Evolutionary conservation across 345 rosid genomes (phyloP).

Genomic region (Linum tenue): DNA sequence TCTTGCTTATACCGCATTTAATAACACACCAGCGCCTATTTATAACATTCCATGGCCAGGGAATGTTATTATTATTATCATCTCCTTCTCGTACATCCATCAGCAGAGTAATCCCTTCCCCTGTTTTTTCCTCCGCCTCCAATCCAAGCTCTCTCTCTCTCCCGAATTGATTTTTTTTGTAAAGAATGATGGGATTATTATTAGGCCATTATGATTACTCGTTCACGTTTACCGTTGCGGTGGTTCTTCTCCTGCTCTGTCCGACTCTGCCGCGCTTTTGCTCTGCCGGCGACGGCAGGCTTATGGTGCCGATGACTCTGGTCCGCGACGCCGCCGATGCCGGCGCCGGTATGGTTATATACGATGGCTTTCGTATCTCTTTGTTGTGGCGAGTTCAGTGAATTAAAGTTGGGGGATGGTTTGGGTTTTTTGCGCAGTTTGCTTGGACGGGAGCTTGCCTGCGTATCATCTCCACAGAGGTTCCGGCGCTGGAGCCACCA

Average conservation of each 20-base stretch:
- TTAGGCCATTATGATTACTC: background rate
- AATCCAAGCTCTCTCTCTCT: background rate
- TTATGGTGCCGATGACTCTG: slow-evolving; percentile 63
- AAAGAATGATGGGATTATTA: background rate
- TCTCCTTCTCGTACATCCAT: no score
- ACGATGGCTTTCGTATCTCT: background rate
- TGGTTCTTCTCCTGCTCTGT: slow-evolving; percentile 18
- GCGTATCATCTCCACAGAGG: slow-evolving; percentile 79
- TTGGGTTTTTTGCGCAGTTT: slow-evolving; percentile 32
- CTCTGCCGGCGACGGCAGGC: slow-evolving; percentile 19
- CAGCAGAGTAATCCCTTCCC: background rate
- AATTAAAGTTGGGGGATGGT: background rate
- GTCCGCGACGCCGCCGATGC: slow-evolving; percentile 47
- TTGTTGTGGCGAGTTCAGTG: background rate
- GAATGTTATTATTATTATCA: no score
- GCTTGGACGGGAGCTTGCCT: slow-evolving; percentile 95
- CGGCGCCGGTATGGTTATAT: slow-evolving; percentile 52
- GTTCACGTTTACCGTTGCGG: background rate
- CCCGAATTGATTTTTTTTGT: no score
- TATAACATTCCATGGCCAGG: no score
- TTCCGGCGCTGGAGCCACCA: slow-evolving; percentile 61
- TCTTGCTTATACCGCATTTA: no score
- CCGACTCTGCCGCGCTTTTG: slow-evolving; percentile 12
- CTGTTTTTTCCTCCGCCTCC: background rate
- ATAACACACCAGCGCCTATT: no score